phyloP scores from a whole-genome alignment of 1,284 basidiomycete species.

The Fistulina hepatica region DNA sequence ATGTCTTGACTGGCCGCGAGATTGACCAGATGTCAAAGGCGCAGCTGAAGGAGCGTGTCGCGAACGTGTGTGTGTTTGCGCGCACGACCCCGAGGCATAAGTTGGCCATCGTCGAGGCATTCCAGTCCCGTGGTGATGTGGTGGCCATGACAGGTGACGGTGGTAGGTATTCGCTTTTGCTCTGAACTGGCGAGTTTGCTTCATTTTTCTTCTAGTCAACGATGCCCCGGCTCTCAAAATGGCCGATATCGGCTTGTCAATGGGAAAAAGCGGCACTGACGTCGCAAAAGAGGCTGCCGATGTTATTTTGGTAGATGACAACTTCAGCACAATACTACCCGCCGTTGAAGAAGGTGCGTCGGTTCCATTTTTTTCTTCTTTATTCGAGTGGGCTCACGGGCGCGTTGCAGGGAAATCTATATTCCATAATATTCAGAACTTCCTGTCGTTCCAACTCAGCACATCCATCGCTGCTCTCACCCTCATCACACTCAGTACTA shows the following conservation, averaged over 20 bases:
- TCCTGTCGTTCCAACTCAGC: conserved; percentile 92
- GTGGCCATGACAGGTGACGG: conserved; percentile 99
- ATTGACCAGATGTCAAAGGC: conserved; percentile 76
- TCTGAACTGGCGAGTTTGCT: background rate
- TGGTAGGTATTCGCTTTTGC: conserved; percentile 24
- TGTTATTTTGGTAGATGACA: conserved; percentile 95
- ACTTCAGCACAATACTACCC: conserved; percentile 89
- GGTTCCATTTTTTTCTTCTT: conserved; percentile 1
- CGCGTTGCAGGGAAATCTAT: conserved; percentile 73
- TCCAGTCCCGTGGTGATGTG: conserved; percentile 78
- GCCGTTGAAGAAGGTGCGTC: conserved; percentile 86
- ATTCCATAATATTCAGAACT: conserved; percentile 98
- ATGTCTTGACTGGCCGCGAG: conserved; percentile 72
- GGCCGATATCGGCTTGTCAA: conserved; percentile 96
- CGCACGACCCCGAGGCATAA: conserved; percentile 94
- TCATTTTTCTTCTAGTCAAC: conserved; percentile 52
- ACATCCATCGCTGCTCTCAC: conserved; percentile 91
- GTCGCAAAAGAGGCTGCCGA: conserved; percentile 98
- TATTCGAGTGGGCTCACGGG: background rate
- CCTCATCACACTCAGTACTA: conserved; percentile 89
- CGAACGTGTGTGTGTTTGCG: conserved; percentile 80
- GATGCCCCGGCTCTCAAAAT: conserved; percentile 95
- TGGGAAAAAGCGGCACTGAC: conserved; percentile 96
- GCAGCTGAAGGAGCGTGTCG: conserved; percentile 80
- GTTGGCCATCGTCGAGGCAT: conserved; percentile 93